Evolutionary conservation across 495 filamentous ascomycete genomes (phyloP), one percentile per base, ranked within the genome.

Genomic region (Penicillium simplicissimum): DNA sequence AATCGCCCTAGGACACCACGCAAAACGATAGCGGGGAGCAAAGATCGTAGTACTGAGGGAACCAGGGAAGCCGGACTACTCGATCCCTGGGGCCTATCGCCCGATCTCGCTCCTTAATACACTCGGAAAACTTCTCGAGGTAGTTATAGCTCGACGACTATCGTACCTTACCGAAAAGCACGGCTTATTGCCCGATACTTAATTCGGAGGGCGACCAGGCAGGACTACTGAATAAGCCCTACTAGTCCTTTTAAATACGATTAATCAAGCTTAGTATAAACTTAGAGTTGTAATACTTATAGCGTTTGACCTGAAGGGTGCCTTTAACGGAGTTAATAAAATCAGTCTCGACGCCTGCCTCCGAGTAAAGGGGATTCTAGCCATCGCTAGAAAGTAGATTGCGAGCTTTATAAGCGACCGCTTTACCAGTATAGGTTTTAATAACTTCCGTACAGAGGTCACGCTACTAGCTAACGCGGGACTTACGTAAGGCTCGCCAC

Each of bases 41-140:
- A 43, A 58, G 21, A 74, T 72, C 17, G 60, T 72, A 11, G 47
- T 73, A 14, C 52, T 60, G 25, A 73, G n/a, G n/a, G n/a, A 73
- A 52, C 70, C 70, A 0, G 57, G 63, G 3, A 70, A 74, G 35
- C 34, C 51, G 5, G 67, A 74, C 21, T 74, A 74, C 54, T 51
- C 63, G 33, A 8, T 45, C 0, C 64, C 64, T 5, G 47, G 59
- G n/a, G 59, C 57, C 10, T 72, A 72, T 14, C 67, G 63, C 31
- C 67, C 63, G 14, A 74, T 74, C 25, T 65, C 63, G n/a, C 65
- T 73, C 1, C 63, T 75, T 0, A 74, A 71, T 52, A 72, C 67
- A 11, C 60, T 72, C 0, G 62, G 66, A 3, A 74, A 74, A 49
- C 34, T 70, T 1, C 62, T 72, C 0, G 69, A 74, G 38, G 60